Percentiles rank a stretch among this genome's conserved stretches.
Evolutionary conservation across 768 basidiomycete species (phyloP).

Genomic region (Rhizopogon vulgaris): DNA sequence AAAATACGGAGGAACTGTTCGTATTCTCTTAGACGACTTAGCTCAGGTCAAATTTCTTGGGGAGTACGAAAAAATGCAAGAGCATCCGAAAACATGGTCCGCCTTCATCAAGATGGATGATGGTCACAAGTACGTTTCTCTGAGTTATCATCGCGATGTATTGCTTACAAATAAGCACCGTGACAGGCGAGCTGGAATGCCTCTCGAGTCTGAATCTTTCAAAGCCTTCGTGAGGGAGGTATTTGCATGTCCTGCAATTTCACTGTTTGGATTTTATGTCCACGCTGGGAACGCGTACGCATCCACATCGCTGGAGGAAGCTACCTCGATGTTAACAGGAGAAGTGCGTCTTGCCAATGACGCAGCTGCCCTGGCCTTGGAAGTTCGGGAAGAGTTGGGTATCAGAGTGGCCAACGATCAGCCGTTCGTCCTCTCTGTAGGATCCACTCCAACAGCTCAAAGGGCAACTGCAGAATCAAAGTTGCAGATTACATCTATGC

Average conservation of each 20-base stretch:
- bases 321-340: conserved; percentile 54
- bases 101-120: conserved; percentile 77
- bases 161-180: conserved; percentile 7
- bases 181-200: conserved; percentile 65
- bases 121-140: conserved; percentile 57
- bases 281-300: conserved; percentile 75
- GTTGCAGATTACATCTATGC: conserved; percentile 34
- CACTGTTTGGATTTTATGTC: conserved; percentile 77
- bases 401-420: conserved; percentile 27
- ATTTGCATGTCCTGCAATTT: conserved; percentile 47
- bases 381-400: conserved; percentile 34
- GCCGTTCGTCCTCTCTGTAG: conserved; percentile 70
- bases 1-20: conserved; percentile 47
- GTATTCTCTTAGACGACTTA: conserved; percentile 71
- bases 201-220: conserved; percentile 47
- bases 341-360: conserved; percentile 68
- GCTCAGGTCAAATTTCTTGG: conserved; percentile 64
- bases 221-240: conserved; percentile 45
- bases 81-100: conserved; percentile 50
- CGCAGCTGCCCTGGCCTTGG: conserved; percentile 52
- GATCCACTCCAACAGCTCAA: conserved; percentile 82
- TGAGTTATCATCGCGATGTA: not conserved
- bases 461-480: conserved; percentile 52
- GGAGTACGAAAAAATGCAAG: conserved; percentile 45
- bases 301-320: conserved; percentile 60